A percentile compares a stretch with the other conserved stretches of the same genome.
Evolutionary conservation across 2,329 filamentous ascomycete species (phyloP).

Genomic region (Neofusicoccum laricinum): DNA sequence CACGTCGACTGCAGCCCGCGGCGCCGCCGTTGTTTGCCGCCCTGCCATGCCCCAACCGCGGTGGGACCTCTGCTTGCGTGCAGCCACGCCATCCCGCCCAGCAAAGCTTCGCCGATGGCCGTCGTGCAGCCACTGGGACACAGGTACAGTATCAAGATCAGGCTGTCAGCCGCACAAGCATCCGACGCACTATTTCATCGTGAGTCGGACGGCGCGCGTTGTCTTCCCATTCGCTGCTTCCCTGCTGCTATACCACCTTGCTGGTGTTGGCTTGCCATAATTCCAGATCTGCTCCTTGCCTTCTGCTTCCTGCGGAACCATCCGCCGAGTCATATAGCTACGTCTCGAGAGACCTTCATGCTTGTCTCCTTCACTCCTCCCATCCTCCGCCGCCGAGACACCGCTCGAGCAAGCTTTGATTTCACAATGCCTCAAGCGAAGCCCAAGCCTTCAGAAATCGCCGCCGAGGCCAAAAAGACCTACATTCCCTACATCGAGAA

Average conservation of each 20-base stretch:
- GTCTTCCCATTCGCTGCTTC: slow-evolving; percentile 17
- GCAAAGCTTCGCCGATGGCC: slow-evolving; percentile 5
- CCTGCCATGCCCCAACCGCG: not conserved
- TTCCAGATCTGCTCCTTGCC: slow-evolving; percentile 13
- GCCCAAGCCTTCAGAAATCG: slow-evolving; percentile 66
- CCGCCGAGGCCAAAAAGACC: slow-evolving; percentile 67
- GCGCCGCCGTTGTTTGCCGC: slow-evolving; percentile 1
- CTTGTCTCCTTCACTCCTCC: not conserved
- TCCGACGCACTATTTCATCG: slow-evolving; percentile 8
- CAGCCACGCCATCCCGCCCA: not conserved
- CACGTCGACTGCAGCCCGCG: not conserved
- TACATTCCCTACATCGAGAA: slow-evolving; percentile 65
- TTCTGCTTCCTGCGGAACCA: slow-evolving; percentile 11
- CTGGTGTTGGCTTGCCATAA: slow-evolving; percentile 6
- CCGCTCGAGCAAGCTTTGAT: not conserved
- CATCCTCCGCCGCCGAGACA: not conserved
- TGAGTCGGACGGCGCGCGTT: slow-evolving; percentile 14
- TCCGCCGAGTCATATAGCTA: slow-evolving; percentile 5
- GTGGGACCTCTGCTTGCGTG: not conserved
- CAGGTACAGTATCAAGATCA: slow-evolving; percentile 16
- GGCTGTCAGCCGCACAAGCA: slow-evolving; percentile 7
- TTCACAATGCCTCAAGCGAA: slow-evolving; percentile 56
- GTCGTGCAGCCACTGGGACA: slow-evolving; percentile 14
- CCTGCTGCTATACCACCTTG: slow-evolving; percentile 15
- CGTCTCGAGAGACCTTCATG: not conserved